phyloP scores from a whole-genome alignment of 345 rosid species.

The Salix dunnii region DNA sequence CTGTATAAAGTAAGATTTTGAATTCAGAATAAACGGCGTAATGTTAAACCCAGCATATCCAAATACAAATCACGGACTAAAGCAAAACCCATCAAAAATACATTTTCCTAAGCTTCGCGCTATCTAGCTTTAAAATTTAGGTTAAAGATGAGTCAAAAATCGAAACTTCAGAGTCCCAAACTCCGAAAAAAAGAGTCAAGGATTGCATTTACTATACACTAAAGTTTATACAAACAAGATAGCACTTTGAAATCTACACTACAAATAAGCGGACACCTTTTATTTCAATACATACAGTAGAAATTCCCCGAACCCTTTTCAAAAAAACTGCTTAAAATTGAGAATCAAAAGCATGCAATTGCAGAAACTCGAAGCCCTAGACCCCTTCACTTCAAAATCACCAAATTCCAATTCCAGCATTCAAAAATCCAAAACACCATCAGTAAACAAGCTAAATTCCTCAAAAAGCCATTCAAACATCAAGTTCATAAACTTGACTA shows the following conservation, averaged over 20 bases:
- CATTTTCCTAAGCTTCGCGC: background rate
- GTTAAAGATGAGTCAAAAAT: background rate
- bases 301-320: background rate
- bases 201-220: background rate
- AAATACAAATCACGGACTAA: background rate
- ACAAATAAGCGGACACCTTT: background rate
- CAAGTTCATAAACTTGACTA: background rate
- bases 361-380: conserved; percentile 4
- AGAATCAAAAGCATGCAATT: background rate
- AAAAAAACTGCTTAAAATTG: background rate
- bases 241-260: background rate
- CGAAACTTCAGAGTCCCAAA: background rate
- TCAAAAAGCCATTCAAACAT: background rate
- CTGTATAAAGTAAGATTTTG: background rate
- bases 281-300: background rate
- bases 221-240: background rate
- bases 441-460: background rate
- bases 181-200: background rate
- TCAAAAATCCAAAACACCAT: background rate
- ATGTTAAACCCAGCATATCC: background rate
- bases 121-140: background rate
- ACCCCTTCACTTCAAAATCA: background rate
- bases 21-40: background rate
- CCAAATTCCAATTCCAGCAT: background rate
- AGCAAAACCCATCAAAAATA: background rate